Base-by-base conservation (phyloP, 78 protist species). In the Pigoraptor vietnamica region DNA sequence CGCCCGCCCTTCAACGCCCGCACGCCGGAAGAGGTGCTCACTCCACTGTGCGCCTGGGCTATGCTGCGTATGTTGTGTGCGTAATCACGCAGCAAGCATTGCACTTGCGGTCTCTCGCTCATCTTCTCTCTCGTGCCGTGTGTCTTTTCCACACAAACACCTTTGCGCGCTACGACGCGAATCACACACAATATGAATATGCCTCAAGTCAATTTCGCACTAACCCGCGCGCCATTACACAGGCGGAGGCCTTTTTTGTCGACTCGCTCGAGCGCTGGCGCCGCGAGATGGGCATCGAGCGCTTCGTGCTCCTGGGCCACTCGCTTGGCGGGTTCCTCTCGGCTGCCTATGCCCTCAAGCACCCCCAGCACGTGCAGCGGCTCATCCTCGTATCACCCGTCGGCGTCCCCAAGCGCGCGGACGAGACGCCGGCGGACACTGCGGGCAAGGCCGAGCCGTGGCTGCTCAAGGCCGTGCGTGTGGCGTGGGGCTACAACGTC, bases 341-440 rank as follows among this genome's bases (percentile, higher is more conserved):
- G 0, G 90, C 88, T 9, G 81, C 37, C 24, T 83, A 86, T 40
- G 87, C 92, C 23, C 36, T 90, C n/a, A 90, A 39, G 82, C 87
- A 90, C 24, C 92, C 92, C 35, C 48, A 90, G 10, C 35, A 10
- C 2, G 87, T 90, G 6, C 0, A 0, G 0, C 23, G 21, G 0
- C 92, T 90, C n/a, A 10, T 90, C 37, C 92, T 90, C 82, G 81
- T 36, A 2, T 88, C 90, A 24, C 90, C 90, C n/a, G 90, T 24
- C 33, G 90, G 83, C 37, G 37, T 40, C 0, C 90, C 81, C 2
- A 29, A 39, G 40, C 67, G 38, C 0, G 29, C 81, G 35, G 38
- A 24, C 10, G 90, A 24, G 36, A 0, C 81, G 33, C 36, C 56
- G 24, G 34, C 56, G 37, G 37, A n/a, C 19, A 1, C 86, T 10